A percentile compares a stretch with the other conserved stretches of the same genome.
Conservation (phyloP, 2,329 filamentous ascomycete species). For the Alternaria incomplexa region DNA sequence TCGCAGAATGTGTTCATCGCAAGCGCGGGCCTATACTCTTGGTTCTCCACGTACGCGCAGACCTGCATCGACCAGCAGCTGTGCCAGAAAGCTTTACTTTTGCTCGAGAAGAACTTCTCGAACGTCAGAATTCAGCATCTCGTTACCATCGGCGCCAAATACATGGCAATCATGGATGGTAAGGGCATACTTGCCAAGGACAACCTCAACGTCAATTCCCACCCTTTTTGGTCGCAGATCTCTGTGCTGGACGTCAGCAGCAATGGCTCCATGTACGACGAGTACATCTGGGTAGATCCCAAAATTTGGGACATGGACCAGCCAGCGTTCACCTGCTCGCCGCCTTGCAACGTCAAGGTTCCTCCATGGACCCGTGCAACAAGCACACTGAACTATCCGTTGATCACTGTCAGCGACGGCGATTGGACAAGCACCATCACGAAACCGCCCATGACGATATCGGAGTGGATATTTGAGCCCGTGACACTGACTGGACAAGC, state of each 20-base stretch:
- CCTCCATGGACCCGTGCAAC: background rate
- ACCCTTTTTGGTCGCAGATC: background rate
- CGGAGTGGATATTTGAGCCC: background rate
- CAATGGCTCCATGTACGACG: background rate
- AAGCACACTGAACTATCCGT: background rate
- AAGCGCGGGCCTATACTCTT: background rate
- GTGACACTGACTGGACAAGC: background rate
- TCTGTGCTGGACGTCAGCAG: background rate
- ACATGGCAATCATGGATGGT: background rate
- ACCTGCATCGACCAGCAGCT: conserved; percentile 1
- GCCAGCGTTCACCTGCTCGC: background rate
- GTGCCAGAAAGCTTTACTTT: background rate
- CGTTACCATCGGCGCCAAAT: background rate
- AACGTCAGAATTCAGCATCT: background rate
- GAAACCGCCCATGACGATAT: background rate
- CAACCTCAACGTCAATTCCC: background rate
- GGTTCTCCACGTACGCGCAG: background rate
- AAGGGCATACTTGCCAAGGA: background rate
- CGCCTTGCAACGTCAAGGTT: background rate
- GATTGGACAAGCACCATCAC: background rate
- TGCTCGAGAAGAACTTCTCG: background rate
- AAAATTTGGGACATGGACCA: background rate
- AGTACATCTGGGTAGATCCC: background rate
- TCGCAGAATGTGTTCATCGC: background rate
- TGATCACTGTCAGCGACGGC: background rate